Base-by-base conservation (phyloP, 2,329 filamentous ascomycete species). In the Scleromitrula shiraiana region DNA sequence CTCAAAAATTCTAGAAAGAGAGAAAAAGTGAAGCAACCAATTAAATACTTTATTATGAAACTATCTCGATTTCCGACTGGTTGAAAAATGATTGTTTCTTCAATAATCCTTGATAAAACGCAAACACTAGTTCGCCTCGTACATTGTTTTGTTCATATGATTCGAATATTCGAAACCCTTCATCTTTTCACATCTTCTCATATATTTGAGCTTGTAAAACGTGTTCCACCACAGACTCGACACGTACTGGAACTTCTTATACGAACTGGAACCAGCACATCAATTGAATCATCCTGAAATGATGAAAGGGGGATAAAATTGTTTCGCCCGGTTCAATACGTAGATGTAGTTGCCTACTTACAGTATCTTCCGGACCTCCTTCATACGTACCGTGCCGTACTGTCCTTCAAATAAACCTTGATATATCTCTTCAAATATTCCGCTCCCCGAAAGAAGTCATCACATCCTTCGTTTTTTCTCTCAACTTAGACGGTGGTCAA, bases 11-110 rank as follows among this genome's bases (percentile, higher is more conserved):
- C 27, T 27, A 36, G 22, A 5, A 2, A 3, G 24, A 17, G 12
- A 12, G n/a, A 24, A 48, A 53, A 46, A 57, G 52, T 55, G 53
- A 59, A 55, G 57, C 57, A 41, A 54, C 57, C 47, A 60, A 59
- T 60, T 49, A 56, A 4, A n/a, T 46, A 29, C 22, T 37, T 37
- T 29, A 17, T 37, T 15, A 36, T 19, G 27, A 32, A 22, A 33
- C 22, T 43, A 38, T 49, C 45, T 43, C 36, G 52, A 46, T 50
- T 43, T 50, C 53, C 53, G 53, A 54, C 44, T 55, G 53, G 52
- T 14, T 45, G 35, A 49, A n/a, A n/a, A n/a, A n/a, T n/a, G 26
- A 29, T 29, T 12, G 26, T 29, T 29, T 29, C 26, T 29, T 19
- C 33, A 17, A 36, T n/a, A n/a, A n/a, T 36, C n/a, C n/a, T 23